Conservation (phyloP, 2,329 filamentous ascomycete genomes). For the Fusarium sp. region DNA sequence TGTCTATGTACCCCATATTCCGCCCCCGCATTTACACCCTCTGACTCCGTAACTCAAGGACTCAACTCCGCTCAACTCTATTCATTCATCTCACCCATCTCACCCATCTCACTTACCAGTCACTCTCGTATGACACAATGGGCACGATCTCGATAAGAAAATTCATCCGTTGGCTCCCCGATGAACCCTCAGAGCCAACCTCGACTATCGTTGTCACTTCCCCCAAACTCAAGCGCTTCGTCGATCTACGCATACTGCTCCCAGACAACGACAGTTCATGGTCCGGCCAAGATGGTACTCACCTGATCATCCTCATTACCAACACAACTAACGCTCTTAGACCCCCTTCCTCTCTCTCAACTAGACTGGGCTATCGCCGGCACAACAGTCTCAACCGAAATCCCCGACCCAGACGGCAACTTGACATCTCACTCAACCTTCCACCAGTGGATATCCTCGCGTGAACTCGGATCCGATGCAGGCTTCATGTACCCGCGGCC, state of each 20-base stretch:
- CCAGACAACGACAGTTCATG: constrained; percentile 40
- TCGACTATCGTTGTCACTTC: constrained; percentile 75
- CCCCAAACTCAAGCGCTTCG: constrained; percentile 64
- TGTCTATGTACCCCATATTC: constrained; percentile 10
- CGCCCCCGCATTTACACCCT: constrained; percentile 11
- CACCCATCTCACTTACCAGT: neutral
- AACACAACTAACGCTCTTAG: constrained; percentile 17
- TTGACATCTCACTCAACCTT: constrained; percentile 59
- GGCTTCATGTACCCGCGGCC: constrained; percentile 66
- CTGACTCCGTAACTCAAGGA: too few relatives aligned
- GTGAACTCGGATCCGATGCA: constrained; percentile 63
- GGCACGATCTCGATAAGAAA: constrained; percentile 68
- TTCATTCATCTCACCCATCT: neutral
- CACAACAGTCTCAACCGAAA: constrained; percentile 57
- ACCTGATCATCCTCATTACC: too few relatives aligned
- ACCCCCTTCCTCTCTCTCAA: constrained; percentile 45
- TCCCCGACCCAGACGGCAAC: constrained; percentile 46
- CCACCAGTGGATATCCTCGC: constrained; percentile 72
- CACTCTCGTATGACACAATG: constrained; percentile 48
- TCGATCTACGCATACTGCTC: constrained; percentile 70
- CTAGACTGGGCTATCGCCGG: constrained; percentile 78
- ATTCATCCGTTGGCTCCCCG: constrained; percentile 70
- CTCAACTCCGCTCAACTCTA: neutral
- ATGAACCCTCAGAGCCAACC: constrained; percentile 68
- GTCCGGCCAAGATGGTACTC: constrained; percentile 39